Conservation (phyloP, 2,329 filamentous ascomycete genomes). For the Samsoniella hepiali region DNA sequence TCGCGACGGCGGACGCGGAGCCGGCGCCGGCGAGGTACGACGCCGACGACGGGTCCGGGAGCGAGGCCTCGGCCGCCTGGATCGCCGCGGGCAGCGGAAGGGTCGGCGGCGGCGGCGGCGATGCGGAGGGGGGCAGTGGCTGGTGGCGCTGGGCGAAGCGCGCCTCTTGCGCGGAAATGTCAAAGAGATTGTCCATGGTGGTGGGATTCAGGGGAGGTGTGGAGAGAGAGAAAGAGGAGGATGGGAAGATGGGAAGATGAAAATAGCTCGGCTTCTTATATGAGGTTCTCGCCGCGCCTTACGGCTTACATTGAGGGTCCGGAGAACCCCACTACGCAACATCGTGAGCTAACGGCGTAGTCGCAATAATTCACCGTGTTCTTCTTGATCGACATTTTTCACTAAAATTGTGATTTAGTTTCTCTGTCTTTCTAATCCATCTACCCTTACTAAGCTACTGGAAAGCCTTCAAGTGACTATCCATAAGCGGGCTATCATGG, state of each 20-base stretch:
- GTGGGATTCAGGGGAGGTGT: not conserved
- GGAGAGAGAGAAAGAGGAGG: not conserved
- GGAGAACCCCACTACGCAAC: not conserved
- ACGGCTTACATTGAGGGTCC: constrained; percentile 12
- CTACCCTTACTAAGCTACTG: too few species aligned
- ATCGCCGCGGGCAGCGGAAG: constrained; percentile 39
- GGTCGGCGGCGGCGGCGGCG: constrained; percentile 29
- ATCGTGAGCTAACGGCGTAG: not conserved
- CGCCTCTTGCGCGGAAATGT: constrained; percentile 6
- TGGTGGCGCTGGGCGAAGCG: constrained; percentile 26
- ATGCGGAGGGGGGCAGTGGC: constrained; percentile 17
- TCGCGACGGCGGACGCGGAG: constrained; percentile 28
- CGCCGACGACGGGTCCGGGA: constrained; percentile 33
- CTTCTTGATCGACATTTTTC: too few species aligned
- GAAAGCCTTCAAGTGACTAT: too few species aligned
- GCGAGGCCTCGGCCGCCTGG: constrained; percentile 36
- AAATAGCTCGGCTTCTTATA: not conserved
- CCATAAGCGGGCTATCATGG: too few species aligned
- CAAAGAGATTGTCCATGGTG: constrained; percentile 9
- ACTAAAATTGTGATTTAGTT: too few species aligned
- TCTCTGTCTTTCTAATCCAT: too few species aligned
- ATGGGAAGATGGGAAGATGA: not conserved
- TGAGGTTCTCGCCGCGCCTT: constrained; percentile 4
- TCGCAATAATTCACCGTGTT: too few species aligned
- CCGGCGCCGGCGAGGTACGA: constrained; percentile 32